Evolutionary conservation across 805 yeast species (phyloP), one percentile per base, ranked within the genome.

Genomic region (Kazachstania kunashirensis): DNA sequence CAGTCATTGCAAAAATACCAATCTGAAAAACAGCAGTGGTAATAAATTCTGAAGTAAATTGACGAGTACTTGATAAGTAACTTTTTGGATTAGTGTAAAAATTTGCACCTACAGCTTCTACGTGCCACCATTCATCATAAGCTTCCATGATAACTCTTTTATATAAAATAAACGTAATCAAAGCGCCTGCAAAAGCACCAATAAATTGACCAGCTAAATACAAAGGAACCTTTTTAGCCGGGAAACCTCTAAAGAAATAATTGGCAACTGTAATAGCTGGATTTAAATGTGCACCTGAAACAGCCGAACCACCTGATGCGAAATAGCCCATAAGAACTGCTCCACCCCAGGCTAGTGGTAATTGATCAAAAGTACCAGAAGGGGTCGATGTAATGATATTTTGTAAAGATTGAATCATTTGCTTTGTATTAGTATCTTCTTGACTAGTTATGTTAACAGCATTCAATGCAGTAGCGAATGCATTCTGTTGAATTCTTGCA

Each of bases 271-370:
- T 71, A 24, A 71, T 65, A 39, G 73, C 71, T 3, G 77, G 76
- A 52, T 73, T 72, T 41, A 72, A 49, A 52, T 72, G 78, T n/a
- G 72, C 78, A 48, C 76, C 77, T 26, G 76, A 70, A 36, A 71
- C 59, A 9, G 64, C 61, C 43, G 58, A 51, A 45, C 78, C 78
- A 41, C 75, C 75, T 28, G 74, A 63, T 6, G 63, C 58, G 36
- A 63, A 59, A 46, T 68, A 70, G 33, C 77, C 78, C 49, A 71
- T 50, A 47, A 69, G 67, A 26, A 68, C 74, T 1, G 73, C 77
- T 25, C 70, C 57, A 31, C 73, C 78, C 77, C 77, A 72, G n/a
- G 67, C 62, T 27, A 71, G 46, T 3, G 68, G 67, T 36, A 70
- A 54, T 14, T 65, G 59, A 31, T 63, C 63, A 39, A 61, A 66